A percentile compares a stretch with the other conserved stretches of the same genome.
Evolutionary conservation across 441 rosid species (phyloP).

Genomic region (Erysimum pusillum): DNA sequence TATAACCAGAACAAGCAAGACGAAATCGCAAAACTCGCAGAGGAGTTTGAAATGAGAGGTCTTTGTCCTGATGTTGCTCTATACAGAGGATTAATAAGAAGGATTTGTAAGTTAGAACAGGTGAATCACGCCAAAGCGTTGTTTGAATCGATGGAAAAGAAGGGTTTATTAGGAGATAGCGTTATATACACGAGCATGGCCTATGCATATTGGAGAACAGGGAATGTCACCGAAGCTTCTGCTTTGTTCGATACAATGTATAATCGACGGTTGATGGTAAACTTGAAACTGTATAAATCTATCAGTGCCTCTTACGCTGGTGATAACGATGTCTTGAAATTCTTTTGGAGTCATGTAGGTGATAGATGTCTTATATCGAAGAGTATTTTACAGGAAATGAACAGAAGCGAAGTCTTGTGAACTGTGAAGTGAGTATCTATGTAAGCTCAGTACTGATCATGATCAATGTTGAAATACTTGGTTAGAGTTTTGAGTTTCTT

Average conservation of each 20-base stretch:
- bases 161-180: constrained; percentile 77
- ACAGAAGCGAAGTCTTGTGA: constrained; percentile 44
- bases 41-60: constrained; percentile 69
- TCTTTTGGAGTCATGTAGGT: constrained; percentile 81
- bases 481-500: constrained; percentile 4
- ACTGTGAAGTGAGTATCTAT: constrained; percentile 21
- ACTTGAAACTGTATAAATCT: constrained; percentile 67
- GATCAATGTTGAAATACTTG: constrained; percentile 18
- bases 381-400: constrained; percentile 62
- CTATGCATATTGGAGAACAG: constrained; percentile 78
- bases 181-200: constrained; percentile 75
- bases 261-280: constrained; percentile 76
- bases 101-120: constrained; percentile 74
- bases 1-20: constrained; percentile 62
- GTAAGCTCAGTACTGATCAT: constrained; percentile 27
- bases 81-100: constrained; percentile 89
- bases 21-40: constrained; percentile 57
- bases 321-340: constrained; percentile 57
- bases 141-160: constrained; percentile 68
- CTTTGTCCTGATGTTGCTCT: constrained; percentile 64
- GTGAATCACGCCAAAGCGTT: constrained; percentile 66
- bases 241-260: constrained; percentile 76
- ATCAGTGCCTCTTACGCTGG: constrained; percentile 68
- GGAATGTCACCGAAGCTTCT: constrained; percentile 63
- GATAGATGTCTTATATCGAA: constrained; percentile 75